These are phyloP conservation scores for Stagonosporopsis rhizophila DNA, from an alignment of 2,329 filamentous ascomycete species.

Conservation along the genomic window DNA sequence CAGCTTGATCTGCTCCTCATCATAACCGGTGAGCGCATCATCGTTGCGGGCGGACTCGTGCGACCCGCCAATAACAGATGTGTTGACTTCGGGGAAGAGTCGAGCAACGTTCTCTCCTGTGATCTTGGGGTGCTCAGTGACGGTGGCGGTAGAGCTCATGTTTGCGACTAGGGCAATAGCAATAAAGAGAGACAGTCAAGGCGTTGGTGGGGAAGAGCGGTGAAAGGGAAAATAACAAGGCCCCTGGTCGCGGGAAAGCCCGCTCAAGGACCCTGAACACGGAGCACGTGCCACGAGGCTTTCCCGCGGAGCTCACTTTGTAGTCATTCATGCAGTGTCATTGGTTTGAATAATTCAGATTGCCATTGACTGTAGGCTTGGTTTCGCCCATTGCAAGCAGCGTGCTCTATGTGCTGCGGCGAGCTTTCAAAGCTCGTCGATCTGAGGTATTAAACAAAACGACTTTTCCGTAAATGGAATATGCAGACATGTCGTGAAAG, in stretches of 20 bases:
- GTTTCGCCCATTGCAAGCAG: slow-evolving; percentile 8
- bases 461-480: slow-evolving; percentile 47
- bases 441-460: slow-evolving; percentile 42
- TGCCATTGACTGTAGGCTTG: slow-evolving; percentile 16
- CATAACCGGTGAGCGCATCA: slow-evolving; percentile 83
- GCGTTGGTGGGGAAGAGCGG: slow-evolving; percentile 15
- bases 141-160: slow-evolving; percentile 44
- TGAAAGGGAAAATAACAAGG: slow-evolving; percentile 10
- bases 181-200: slow-evolving; percentile 5
- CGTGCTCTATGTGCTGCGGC: slow-evolving; percentile 22
- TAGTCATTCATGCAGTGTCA: neutral
- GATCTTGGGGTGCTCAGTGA: slow-evolving; percentile 64
- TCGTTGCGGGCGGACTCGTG: slow-evolving; percentile 65
- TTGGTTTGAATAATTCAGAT: slow-evolving; percentile 13
- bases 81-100: slow-evolving; percentile 85
- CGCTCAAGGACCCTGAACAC: slow-evolving; percentile 9
- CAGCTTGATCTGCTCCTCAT: slow-evolving; percentile 94
- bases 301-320: slow-evolving; percentile 7
- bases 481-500: slow-evolving; percentile 33
- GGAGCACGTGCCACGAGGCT: slow-evolving; percentile 11
- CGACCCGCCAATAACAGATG: slow-evolving; percentile 65
- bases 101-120: slow-evolving; percentile 86
- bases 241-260: slow-evolving; percentile 5
- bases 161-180: slow-evolving; percentile 19
- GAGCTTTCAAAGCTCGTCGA: slow-evolving; percentile 23